Evolutionary conservation across 768 basidiomycete species (phyloP), one percentile per base, ranked within the genome.

Genomic region (Rossbeevera mucosa): DNA sequence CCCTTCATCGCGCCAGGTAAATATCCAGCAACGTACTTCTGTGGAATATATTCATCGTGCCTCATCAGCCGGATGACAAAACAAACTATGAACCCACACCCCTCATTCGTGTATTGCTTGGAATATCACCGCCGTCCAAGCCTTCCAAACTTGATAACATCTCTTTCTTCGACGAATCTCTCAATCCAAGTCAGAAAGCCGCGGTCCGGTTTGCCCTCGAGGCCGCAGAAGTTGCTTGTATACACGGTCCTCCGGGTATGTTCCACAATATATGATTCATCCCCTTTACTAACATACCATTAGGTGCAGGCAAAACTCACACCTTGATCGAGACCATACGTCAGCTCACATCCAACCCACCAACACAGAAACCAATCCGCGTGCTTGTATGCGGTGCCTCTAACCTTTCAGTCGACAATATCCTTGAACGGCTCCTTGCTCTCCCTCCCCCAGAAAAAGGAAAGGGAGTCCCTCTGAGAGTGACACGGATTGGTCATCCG

Each of bases 161-260:
- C 20, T 59, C 70, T 3, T 95, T 87, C 70, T 88, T 90, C 56
- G 91, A 96, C 59, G 68, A 76, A 0, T 78, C 74, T 1, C 74
- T 98, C 50, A 98, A 99, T 65, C 70, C 76, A 1, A 91, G 88
- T 59, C 96, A 99, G 64, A 84, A 85, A 64, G 76, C 80, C 12
- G 95, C 94, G 1, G 82, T 98, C 28, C 74, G 70, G 47, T 94
- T 96, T 62, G 86, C 86, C n/a, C 68, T 99, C 5, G 81, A 81
- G 55, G 82, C 89, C 0, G 76, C 80, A 5, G 86, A 95, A 65
- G 80, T 97, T 0, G 91, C 91, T 1, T 91, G 92, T 59, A 93
- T 99, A 22, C 94, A 98, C 63, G 96, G 96, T 0, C 96, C 96
- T n/a, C 96, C 96, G 54, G 95, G 95, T 81, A 63, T 6, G 29